Evolutionary conservation across 306 rosid genomes (phyloP), one percentile per base, ranked within the genome.

Genomic region (Cajanus cajan): DNA sequence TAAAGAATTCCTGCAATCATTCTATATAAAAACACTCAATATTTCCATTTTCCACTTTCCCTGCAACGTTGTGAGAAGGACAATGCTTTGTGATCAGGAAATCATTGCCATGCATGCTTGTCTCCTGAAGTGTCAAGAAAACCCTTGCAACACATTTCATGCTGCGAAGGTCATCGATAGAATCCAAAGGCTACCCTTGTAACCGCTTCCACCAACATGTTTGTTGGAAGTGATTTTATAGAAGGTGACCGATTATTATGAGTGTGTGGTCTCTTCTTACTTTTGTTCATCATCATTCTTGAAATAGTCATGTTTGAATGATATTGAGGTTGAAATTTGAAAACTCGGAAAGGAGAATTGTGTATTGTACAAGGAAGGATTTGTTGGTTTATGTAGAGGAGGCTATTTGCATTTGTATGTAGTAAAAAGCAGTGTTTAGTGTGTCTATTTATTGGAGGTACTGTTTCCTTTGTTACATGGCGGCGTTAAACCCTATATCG

Each of bases 11-110:
- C 1, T 12, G 2, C 16, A 78, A 33, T 0, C 90, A 83, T 64
- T 72, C 57, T 61, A 78, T 73, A 33, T 18, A 80, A 6, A 84
- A 3, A 8, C 34, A 45, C 36, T 86, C 83, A 0, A 43, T 4
- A 24, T 86, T 86, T 5, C 55, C 78, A 24, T n/a, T n/a, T n/a
- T n/a, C n/a, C n/a, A n/a, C 68, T n/a, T 16, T 83, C 58, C 24
- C 1, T 16, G 34, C 83, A 77, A 0, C 58, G 74, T 5, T 73
- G 63, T 34, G 77, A 36, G 37, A 86, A 83, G 0, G 33, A 43
- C 9, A 3, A 16, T 7, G 14, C 19, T 15, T 77, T 9, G 0
- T 16, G 8, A 0, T 0, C 25, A 11, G 8, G 50, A 22, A 1
- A 15, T 81, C 85, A 83, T 21, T 24, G 68, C 4, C 4, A 62